These are phyloP conservation scores for Dactylella cylindrospora DNA, from an alignment of 2,329 filamentous ascomycete species.

Conservation along the genomic window DNA sequence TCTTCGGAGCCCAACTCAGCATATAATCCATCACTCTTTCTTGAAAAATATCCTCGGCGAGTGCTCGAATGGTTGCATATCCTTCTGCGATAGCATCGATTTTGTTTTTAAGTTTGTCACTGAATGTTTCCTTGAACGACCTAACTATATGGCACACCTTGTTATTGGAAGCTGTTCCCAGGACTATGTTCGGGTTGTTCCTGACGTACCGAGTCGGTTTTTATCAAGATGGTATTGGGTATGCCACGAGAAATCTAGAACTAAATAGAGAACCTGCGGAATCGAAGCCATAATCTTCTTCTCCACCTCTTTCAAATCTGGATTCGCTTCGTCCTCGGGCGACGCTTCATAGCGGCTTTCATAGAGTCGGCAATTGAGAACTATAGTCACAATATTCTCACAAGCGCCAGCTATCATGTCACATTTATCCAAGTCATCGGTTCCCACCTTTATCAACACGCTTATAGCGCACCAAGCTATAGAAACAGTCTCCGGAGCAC, in stretches of 20 bases:
- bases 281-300: constrained; percentile 4
- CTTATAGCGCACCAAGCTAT: constrained; percentile 16
- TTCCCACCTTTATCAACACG: constrained; percentile 16
- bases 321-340: background rate
- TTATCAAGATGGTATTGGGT: constrained; percentile 17
- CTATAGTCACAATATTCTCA: constrained; percentile 20
- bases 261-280: constrained; percentile 3
- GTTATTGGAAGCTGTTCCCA: too few species aligned
- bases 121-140: constrained; percentile 14
- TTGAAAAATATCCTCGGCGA: constrained; percentile 12
- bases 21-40: constrained; percentile 17
- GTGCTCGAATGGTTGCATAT: background rate
- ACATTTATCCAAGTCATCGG: constrained; percentile 16
- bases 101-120: background rate
- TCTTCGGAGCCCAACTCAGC: too few species aligned
- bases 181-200: too few species aligned
- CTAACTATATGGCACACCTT: too few species aligned
- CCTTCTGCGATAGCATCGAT: background rate
- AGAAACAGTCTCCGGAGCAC: constrained; percentile 12
- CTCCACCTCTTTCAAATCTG: constrained; percentile 2
- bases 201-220: too few species aligned
- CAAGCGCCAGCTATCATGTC: constrained; percentile 13
- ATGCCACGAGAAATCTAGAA: constrained; percentile 21
- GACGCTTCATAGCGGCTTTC: constrained; percentile 4
- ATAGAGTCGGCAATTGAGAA: constrained; percentile 3